Conservation (phyloP, 2,329 filamentous ascomycete species). For the Penicillium sp. region DNA sequence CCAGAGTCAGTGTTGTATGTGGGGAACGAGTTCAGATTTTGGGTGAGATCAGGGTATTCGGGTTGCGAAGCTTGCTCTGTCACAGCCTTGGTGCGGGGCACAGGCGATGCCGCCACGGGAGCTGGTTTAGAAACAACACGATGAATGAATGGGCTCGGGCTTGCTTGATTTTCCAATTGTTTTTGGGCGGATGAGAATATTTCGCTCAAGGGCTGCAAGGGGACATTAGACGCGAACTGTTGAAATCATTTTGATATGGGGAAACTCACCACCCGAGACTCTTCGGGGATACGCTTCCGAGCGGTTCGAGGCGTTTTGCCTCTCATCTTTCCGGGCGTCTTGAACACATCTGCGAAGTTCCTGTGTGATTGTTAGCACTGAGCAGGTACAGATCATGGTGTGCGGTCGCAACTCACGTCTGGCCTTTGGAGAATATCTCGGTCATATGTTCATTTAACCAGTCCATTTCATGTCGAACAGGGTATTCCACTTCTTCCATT, state of each 20-base stretch:
- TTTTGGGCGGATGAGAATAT: slow-evolving; percentile 46
- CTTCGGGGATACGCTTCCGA: slow-evolving; percentile 44
- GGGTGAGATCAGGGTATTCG: slow-evolving; percentile 30
- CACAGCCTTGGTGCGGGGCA: slow-evolving; percentile 19
- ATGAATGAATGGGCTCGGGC: slow-evolving; percentile 34
- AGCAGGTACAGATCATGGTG: not conserved
- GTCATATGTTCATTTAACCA: slow-evolving; percentile 99
- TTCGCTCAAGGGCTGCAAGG: slow-evolving; percentile 46
- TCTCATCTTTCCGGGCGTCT: slow-evolving; percentile 54
- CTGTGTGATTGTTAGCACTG: slow-evolving; percentile 51
- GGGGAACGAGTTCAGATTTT: slow-evolving; percentile 40
- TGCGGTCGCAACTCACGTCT: slow-evolving; percentile 64
- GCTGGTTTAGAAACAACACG: slow-evolving; percentile 36
- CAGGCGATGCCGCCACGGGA: slow-evolving; percentile 12
- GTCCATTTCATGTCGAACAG: slow-evolving; percentile 88
- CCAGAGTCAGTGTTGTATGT: slow-evolving; percentile 47
- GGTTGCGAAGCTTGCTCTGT: slow-evolving; percentile 24
- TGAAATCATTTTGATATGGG: slow-evolving; percentile 4
- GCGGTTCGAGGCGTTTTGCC: slow-evolving; percentile 50
- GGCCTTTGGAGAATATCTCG: slow-evolving; percentile 82
- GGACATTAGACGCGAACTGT: slow-evolving; percentile 8
- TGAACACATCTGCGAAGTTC: slow-evolving; percentile 92
- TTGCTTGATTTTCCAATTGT: slow-evolving; percentile 33
- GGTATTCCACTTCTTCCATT: slow-evolving; percentile 88
- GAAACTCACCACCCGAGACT: slow-evolving; percentile 44